Conservation (phyloP, 305 asterid genomes). For the Fraxinus paxiana region DNA sequence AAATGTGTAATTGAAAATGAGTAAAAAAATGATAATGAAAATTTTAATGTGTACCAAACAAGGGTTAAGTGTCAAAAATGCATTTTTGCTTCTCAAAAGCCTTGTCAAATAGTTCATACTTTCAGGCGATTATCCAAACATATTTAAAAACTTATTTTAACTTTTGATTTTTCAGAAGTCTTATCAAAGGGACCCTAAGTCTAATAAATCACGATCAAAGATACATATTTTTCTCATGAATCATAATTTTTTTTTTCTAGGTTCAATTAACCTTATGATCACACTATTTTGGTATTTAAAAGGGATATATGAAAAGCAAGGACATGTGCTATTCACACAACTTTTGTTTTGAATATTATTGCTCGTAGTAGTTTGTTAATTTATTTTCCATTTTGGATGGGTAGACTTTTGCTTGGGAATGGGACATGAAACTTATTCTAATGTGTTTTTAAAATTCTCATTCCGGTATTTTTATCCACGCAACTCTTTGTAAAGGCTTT, state of each 20-base stretch:
- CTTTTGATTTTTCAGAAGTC: neutral
- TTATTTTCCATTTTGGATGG: neutral
- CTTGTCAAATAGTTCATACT: neutral
- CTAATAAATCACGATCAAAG: neutral
- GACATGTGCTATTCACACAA: slow-evolving; percentile 17
- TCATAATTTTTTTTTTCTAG: neutral
- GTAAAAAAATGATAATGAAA: too few species aligned
- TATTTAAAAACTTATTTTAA: neutral
- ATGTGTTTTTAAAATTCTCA: neutral
- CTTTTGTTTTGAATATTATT: slow-evolving; percentile 4
- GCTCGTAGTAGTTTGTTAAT: neutral
- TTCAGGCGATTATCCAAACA: neutral
- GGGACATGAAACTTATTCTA: neutral
- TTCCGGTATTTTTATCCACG: neutral
- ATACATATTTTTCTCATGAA: neutral
- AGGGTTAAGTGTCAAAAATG: neutral
- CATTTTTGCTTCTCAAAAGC: neutral
- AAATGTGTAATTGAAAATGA: too few species aligned
- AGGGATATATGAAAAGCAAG: neutral
- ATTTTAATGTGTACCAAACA: too few species aligned
- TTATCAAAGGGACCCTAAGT: neutral
- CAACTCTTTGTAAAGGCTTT: neutral
- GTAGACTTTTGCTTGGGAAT: neutral
- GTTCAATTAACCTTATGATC: neutral
- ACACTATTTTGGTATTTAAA: neutral